phyloP scores from a whole-genome alignment of 495 filamentous ascomycete species.

The Aspergillus panamensis region DNA sequence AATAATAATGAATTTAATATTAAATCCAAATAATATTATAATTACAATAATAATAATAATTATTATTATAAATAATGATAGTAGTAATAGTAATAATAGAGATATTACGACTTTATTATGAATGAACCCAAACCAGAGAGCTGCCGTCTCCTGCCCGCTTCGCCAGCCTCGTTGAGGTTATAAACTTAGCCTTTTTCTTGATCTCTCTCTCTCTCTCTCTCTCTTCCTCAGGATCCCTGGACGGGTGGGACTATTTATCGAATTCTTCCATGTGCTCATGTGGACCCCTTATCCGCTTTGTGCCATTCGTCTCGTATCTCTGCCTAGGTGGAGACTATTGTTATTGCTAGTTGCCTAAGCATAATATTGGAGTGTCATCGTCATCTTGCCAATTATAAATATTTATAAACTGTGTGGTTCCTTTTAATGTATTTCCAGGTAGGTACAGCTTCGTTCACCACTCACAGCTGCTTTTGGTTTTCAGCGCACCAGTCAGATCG shows the following conservation, averaged over 20 bases:
- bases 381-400: conserved; percentile 10
- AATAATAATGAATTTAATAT: background rate
- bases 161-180: background rate
- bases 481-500: background rate
- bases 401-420: background rate
- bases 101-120: background rate
- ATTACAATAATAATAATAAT: background rate
- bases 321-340: conserved; percentile 5
- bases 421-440: conserved; percentile 1
- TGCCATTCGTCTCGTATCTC: conserved; percentile 1
- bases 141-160: background rate
- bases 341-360: conserved; percentile 9
- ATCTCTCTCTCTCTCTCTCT: background rate
- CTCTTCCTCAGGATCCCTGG: background rate
- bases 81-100: background rate
- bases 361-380: conserved; percentile 4
- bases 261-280: conserved; percentile 9
- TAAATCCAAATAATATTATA: background rate
- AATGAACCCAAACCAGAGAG: too few relatives aligned
- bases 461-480: background rate
- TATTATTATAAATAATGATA: background rate
- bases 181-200: background rate
- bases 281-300: conserved; percentile 5
- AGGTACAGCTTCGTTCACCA: background rate
- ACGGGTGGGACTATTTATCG: background rate